Conservation (phyloP, 2,329 filamentous ascomycete genomes). For the Exserohilum rostratum region DNA sequence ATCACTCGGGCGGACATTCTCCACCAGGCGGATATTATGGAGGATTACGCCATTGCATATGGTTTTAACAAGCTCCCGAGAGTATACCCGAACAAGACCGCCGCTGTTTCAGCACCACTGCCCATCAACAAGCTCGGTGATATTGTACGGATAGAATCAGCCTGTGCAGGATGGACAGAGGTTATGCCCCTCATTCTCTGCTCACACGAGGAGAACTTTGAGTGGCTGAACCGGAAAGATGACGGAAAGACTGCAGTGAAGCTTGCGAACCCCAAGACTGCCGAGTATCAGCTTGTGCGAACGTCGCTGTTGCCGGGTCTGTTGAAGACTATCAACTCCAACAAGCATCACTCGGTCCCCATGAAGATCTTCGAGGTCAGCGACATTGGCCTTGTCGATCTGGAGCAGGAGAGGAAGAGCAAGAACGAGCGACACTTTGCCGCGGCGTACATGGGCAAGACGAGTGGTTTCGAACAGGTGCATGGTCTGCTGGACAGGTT, state of each 20-base stretch:
- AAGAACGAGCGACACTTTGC: constrained; percentile 95
- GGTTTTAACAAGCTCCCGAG: constrained; percentile 96
- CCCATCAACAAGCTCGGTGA: constrained; percentile 94
- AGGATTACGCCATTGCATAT: constrained; percentile 94
- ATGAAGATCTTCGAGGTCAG: constrained; percentile 92
- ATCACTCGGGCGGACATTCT: constrained; percentile 92
- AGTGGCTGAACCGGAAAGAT: constrained; percentile 88
- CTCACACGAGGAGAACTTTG: constrained; percentile 98
- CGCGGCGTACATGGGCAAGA: constrained; percentile 95
- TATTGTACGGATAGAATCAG: constrained; percentile 85
- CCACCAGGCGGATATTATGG: constrained; percentile 98
- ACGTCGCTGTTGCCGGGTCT: constrained; percentile 85
- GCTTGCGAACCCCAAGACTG: constrained; percentile 90
- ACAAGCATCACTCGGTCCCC: constrained; percentile 85
- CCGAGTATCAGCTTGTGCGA: constrained; percentile 91
- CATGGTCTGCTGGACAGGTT: constrained; percentile 92
- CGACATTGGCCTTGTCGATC: constrained; percentile 91
- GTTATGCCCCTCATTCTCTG: constrained; percentile 96
- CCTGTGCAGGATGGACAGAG: constrained; percentile 95
- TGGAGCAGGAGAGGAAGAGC: constrained; percentile 76
- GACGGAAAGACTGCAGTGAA: constrained; percentile 82
- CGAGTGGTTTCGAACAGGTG: constrained; percentile 91
- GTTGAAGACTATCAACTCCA: constrained; percentile 91
- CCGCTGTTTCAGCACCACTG: constrained; percentile 84
- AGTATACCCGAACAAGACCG: constrained; percentile 82